Evolutionary conservation across 176 grass and related monocot species (phyloP), one percentile per base, ranked within the genome.

Genomic region (Aegilops speltoides): DNA sequence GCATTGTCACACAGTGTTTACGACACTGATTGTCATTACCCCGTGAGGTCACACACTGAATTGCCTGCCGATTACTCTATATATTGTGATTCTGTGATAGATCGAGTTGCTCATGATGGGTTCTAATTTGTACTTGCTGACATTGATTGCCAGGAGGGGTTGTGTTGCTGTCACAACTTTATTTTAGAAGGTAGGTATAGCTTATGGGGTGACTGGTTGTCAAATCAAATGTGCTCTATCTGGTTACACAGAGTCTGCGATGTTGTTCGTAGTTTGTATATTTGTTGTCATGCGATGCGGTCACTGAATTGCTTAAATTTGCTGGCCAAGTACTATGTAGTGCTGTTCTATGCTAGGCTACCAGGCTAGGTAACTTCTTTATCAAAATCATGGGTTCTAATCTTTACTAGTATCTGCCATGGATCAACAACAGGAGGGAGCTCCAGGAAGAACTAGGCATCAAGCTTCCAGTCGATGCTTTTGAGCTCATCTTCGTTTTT

Each of bases 391-490:
- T 22, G 31, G 33, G 78, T 84, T 80, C 29, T 87, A 76, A 80
- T 75, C 34, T 62, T 34, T 60, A 11, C 17, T 80, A 7, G 10
- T 57, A 80, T 80, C n/a, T 81, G 61, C 11, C 67, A 62, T 91
- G 59, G 19, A 68, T 84, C 1, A 43, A 43, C 33, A 81, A 85
- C 84, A 98, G 96, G 93, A 94, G 96, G 91, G 96, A 98, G 60
- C 89, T 98, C 32, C 59, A 91, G 31, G 96, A 98, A 94, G 96
- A 98, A 64, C 86, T 95, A 82, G 96, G 96, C 84, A 89, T 95
- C 91, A 93, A 81, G 43, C 96, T 98, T 82, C 93, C 96, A 77
- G 37, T 88, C n/a, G 88, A 94, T 88, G 93, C 96, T 84, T 98
- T 98, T 20, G 96, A 98, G 84, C 74, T 92, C 54, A 50, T 98